Evolutionary conservation across 1,139 yeast genomes (phyloP).

Genomic region (Candida freyschussii): DNA sequence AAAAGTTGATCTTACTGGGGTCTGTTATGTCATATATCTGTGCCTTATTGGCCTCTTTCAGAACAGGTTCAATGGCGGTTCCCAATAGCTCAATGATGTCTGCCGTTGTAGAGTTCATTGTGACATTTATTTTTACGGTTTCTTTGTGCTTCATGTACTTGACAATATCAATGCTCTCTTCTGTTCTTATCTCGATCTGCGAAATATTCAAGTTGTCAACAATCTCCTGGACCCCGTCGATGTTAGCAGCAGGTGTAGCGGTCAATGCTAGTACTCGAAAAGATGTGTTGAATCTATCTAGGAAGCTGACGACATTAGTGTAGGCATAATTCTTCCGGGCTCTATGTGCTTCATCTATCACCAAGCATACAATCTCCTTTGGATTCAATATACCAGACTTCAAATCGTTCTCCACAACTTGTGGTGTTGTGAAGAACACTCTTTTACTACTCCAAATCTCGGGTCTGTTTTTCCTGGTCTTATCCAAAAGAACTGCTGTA

Average conservation of each 20-base stretch:
- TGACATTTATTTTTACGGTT: conserved; percentile 55
- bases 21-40: conserved; percentile 60
- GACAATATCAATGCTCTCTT: conserved; percentile 73
- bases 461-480: conserved; percentile 56
- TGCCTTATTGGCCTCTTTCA: conserved; percentile 59
- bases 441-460: conserved; percentile 72
- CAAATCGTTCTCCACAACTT: conserved; percentile 89
- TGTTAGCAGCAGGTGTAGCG: conserved; percentile 90
- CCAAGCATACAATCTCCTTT: conserved; percentile 64
- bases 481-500: conserved; percentile 80
- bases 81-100: conserved; percentile 49
- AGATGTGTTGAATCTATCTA: conserved; percentile 58
- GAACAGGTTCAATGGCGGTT: conserved; percentile 58
- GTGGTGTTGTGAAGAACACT: conserved; percentile 94
- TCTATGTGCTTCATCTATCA: conserved; percentile 94
- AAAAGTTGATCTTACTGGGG: conserved; percentile 65
- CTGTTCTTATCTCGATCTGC: conserved; percentile 80
- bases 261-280: conserved; percentile 81
- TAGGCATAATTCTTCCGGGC: conserved; percentile 90
- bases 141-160: conserved; percentile 72
- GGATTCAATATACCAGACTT: conserved; percentile 73
- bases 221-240: conserved; percentile 85
- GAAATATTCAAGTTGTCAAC: conserved; percentile 71
- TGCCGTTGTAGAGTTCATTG: conserved; percentile 46
- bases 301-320: conserved; percentile 67